Conservation (phyloP, 1,139 yeast genomes). For the Hansenula lynferdii region DNA sequence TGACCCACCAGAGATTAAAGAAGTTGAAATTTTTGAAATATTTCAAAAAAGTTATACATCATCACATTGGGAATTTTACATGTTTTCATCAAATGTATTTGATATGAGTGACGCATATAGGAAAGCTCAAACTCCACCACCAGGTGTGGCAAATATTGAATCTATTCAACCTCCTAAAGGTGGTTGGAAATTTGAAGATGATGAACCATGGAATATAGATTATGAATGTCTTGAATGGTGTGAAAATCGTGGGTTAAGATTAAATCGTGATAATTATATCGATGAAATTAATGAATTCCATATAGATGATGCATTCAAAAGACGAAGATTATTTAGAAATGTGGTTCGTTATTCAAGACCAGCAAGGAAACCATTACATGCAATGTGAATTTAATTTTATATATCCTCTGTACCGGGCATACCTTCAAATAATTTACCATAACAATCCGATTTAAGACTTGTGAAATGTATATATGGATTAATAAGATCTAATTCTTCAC, state of each 20-base stretch:
- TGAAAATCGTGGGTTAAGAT: slow-evolving; percentile 43
- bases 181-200: slow-evolving; percentile 73
- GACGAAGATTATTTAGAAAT: slow-evolving; percentile 49
- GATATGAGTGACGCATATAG: slow-evolving; percentile 47
- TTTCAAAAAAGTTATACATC: slow-evolving; percentile 62
- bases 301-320: slow-evolving; percentile 48
- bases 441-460: slow-evolving; percentile 39
- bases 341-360: slow-evolving; percentile 46
- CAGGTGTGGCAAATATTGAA: slow-evolving; percentile 52
- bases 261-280: slow-evolving; percentile 42
- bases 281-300: slow-evolving; percentile 45
- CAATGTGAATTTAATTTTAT: background rate
- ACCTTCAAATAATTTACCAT: slow-evolving; percentile 51
- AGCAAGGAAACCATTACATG: slow-evolving; percentile 29
- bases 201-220: slow-evolving; percentile 68
- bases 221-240: slow-evolving; percentile 49
- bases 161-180: slow-evolving; percentile 64
- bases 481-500: slow-evolving; percentile 31
- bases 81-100: slow-evolving; percentile 46
- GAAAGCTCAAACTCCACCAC: slow-evolving; percentile 56
- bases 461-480: slow-evolving; percentile 56
- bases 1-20: slow-evolving; percentile 54
- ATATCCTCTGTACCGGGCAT: slow-evolving; percentile 42
- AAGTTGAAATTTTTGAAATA: slow-evolving; percentile 74
- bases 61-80: slow-evolving; percentile 53